Conservation (phyloP, 2,329 filamentous ascomycete genomes). For the Drechslerella stenobrocha region DNA sequence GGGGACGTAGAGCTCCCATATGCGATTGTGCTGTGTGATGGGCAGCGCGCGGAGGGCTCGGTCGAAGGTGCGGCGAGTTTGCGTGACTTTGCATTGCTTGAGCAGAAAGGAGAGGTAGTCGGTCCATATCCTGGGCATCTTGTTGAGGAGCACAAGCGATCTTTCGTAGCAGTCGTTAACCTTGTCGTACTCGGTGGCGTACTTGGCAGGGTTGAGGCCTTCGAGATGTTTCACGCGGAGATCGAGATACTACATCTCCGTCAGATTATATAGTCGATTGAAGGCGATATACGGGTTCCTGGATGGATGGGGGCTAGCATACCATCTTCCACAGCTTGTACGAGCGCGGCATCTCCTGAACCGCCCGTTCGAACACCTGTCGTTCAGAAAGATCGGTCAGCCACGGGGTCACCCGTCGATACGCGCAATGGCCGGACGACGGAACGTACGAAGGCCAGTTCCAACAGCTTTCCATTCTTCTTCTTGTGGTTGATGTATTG, state of each 20-base stretch:
- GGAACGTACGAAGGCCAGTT: conserved; percentile 71
- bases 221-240: conserved; percentile 80
- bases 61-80: conserved; percentile 85
- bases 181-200: conserved; percentile 80
- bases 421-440: conserved; percentile 52
- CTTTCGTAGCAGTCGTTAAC: conserved; percentile 94
- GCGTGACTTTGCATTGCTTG: conserved; percentile 86
- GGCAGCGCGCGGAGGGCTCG: conserved; percentile 87
- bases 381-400: conserved; percentile 3
- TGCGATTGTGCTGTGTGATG: conserved; percentile 89
- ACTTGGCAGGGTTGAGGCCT: conserved; percentile 78
- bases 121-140: conserved; percentile 98
- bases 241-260: conserved; percentile 69
- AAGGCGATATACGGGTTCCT: background rate
- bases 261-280: conserved; percentile 47
- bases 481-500: conserved; percentile 89
- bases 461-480: conserved; percentile 78
- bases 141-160: conserved; percentile 89
- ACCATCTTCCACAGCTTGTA: conserved; percentile 99
- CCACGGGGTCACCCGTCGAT: background rate
- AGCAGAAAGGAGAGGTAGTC: conserved; percentile 92
- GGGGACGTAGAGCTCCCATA: conserved; percentile 87
- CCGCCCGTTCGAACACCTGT: conserved; percentile 82
- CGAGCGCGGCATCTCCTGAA: conserved; percentile 82
- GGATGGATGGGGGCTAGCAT: conserved; percentile 50